Percentiles rank a stretch among this genome's conserved stretches.
These are phyloP conservation scores for Wickerhamiella bombiphila DNA, from an alignment of 805 yeast species.

Conservation along the genomic window DNA sequence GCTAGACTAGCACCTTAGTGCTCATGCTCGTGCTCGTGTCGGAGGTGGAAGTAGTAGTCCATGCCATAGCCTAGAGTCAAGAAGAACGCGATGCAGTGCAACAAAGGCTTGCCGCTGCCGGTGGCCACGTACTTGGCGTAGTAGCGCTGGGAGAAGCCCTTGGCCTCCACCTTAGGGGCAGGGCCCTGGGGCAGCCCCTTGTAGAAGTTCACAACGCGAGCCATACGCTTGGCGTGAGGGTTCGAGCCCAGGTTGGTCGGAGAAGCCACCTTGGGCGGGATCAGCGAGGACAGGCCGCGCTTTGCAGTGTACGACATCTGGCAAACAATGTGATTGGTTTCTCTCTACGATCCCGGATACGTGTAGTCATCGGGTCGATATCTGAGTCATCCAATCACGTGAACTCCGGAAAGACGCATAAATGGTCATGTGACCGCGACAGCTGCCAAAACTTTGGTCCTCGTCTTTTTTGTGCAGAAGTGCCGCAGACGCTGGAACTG, in stretches of 20 bases:
- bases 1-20: neutral
- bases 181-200: conserved; percentile 90
- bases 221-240: conserved; percentile 95
- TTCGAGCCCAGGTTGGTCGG: conserved; percentile 86
- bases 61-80: conserved; percentile 70
- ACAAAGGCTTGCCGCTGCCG: conserved; percentile 23
- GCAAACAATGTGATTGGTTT: neutral
- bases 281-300: conserved; percentile 88
- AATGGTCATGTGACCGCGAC: no score
- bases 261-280: conserved; percentile 98
- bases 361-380: no score
- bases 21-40: conserved; percentile 20
- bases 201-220: conserved; percentile 88
- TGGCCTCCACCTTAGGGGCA: conserved; percentile 60
- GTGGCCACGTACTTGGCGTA: conserved; percentile 51
- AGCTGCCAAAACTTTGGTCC: no score
- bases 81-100: conserved; percentile 59
- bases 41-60: conserved; percentile 81
- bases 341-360: no score
- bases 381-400: no score
- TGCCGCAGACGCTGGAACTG: no score
- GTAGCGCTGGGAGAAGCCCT: conserved; percentile 33
- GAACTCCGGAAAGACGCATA: no score
- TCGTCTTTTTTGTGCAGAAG: no score
- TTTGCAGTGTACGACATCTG: conserved; percentile 71